Base-by-base conservation (phyloP, 2,329 filamentous ascomycete species). In the Botrytis tulipae region DNA sequence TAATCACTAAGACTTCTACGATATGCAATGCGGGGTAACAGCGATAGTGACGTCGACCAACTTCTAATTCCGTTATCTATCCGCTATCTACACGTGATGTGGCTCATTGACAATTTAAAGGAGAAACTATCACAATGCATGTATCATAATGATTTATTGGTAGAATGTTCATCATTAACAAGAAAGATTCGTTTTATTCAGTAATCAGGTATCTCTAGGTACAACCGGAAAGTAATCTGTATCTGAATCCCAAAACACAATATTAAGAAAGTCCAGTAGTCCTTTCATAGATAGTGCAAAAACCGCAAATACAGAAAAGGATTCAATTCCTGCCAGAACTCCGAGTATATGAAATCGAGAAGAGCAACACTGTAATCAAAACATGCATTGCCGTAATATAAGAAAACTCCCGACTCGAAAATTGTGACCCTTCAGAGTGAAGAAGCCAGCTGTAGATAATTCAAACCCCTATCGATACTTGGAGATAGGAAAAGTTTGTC, bases 51-150 rank as follows among this genome's bases (percentile, higher is more conserved):
- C 66, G 66, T 69, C 66, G 66, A 68, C 35, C 35, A 12, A 57
- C 9, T 46, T 68, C 18, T 25, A 68, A 68, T 57, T 10, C 66
- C 35, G 48, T 57, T 57, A 69, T 57, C 35, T 25, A 57, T 40
- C 35, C 16, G 35, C 35, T 57, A 69, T 69, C 66, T 69, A 69
- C 66, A 69, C 66, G 66, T 69, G 66, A 69, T 57, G 48, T 57
- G 35, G 66, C 48, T 57, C 51, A 32, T 18, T 40, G 48, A n/a
- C 22, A 5, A 42, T 22, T 22, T n/a, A 16, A 25, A 12, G 18
- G n/a, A 57, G 48, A 54, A 29, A 10, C 25, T n/a, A 29, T 67
- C 29, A 57, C 29, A n/a, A 69, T 68, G 10, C 2, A 35, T 35
- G 42, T 37, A 9, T 68, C 66, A 16, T 42, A 51, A 32, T 57